A percentile compares a stretch with the other conserved stretches of the same genome.
phyloP scores from a whole-genome alignment of 2,329 filamentous ascomycete species.

The Zymoseptoria brevis region DNA sequence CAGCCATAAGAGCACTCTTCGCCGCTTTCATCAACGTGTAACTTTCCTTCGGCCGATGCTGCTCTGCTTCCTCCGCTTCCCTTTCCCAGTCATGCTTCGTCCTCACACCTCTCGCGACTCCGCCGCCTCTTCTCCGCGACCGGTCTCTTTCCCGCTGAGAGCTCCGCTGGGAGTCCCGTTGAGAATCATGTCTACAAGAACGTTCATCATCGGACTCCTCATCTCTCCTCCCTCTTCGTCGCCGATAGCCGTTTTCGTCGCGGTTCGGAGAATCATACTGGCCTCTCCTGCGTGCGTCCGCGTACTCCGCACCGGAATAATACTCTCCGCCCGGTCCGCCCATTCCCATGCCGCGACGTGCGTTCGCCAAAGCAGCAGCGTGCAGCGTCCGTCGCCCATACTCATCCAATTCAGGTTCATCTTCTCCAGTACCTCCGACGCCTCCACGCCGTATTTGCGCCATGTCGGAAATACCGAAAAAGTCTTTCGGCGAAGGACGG shows the following conservation, averaged over 20 bases:
- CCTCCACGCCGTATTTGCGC: neutral
- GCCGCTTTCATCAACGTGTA: slow-evolving; percentile 8
- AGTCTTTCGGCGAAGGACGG: neutral
- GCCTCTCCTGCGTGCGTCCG: too few species aligned
- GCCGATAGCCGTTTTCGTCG: neutral
- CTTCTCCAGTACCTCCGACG: neutral
- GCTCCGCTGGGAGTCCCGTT: neutral
- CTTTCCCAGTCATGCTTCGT: neutral
- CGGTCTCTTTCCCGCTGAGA: neutral
- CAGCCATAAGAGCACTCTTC: slow-evolving; percentile 6
- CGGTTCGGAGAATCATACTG: neutral
- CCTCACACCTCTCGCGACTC: neutral
- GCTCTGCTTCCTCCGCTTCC: slow-evolving; percentile 2
- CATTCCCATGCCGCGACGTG: neutral
- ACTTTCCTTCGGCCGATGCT: slow-evolving; percentile 1
- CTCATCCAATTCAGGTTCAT: neutral
- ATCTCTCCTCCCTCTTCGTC: neutral
- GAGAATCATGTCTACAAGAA: neutral
- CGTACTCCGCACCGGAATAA: too few species aligned
- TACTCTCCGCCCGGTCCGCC: neutral
- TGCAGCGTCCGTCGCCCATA: neutral
- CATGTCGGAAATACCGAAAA: neutral
- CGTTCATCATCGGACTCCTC: neutral
- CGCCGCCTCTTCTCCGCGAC: neutral
- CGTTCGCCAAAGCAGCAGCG: neutral